Conservation (phyloP, 2,329 filamentous ascomycete genomes). For the Fusarium torreyae region DNA sequence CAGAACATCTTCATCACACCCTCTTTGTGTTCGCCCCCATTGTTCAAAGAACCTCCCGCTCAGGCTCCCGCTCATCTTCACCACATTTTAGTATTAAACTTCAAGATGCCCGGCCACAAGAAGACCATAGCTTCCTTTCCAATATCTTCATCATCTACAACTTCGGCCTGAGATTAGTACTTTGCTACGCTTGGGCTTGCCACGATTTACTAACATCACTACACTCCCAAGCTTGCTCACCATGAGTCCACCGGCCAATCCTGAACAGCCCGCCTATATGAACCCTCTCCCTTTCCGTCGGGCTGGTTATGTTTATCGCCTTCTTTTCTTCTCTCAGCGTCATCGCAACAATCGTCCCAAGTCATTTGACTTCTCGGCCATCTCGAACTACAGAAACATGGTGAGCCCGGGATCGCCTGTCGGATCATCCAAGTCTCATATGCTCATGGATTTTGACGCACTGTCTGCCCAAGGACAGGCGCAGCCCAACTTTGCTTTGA, state of each 20-base stretch:
- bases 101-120: neutral
- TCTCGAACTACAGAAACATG: neutral
- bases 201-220: neutral
- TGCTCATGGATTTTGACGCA: neutral
- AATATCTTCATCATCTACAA: neutral
- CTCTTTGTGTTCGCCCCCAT: constrained; percentile 13
- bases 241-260: constrained; percentile 7
- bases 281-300: constrained; percentile 26
- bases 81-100: constrained; percentile 10
- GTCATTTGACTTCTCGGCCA: neutral
- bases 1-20: neutral
- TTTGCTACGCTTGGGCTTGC: neutral
- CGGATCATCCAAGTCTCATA: neutral
- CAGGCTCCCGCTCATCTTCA: neutral
- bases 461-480: neutral
- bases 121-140: neutral
- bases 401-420: neutral
- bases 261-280: neutral
- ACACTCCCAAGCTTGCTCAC: neutral
- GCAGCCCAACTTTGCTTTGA: neutral
- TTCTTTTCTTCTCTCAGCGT: constrained; percentile 11
- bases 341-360: constrained; percentile 7
- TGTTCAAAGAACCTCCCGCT: constrained; percentile 20
- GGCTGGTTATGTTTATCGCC: neutral
- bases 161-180: neutral